Evolutionary conservation across 2,329 filamentous ascomycete species (phyloP).

Genomic region (Colletotrichum sp.): DNA sequence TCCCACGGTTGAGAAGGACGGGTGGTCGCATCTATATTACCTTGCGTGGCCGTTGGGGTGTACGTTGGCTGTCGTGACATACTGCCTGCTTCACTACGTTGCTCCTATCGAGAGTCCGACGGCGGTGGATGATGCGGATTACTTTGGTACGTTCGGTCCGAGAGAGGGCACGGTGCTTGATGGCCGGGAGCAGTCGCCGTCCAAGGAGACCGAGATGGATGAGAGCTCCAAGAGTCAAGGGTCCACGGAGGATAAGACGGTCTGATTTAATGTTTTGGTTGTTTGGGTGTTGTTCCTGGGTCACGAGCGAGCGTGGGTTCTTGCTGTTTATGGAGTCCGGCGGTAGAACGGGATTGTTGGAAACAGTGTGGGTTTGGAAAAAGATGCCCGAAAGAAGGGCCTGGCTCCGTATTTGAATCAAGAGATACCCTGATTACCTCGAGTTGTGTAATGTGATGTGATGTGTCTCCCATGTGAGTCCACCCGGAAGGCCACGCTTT

Average conservation of each 20-base stretch:
- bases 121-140: slow-evolving; percentile 29
- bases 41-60: slow-evolving; percentile 29
- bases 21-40: slow-evolving; percentile 32
- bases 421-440: background rate
- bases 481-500: background rate
- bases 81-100: slow-evolving; percentile 21
- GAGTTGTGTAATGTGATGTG: background rate
- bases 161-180: background rate
- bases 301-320: background rate
- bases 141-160: slow-evolving; percentile 30
- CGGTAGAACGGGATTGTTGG: background rate
- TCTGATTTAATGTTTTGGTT: background rate
- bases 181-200: background rate
- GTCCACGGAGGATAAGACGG: background rate
- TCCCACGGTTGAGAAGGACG: slow-evolving; percentile 14
- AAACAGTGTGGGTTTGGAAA: background rate
- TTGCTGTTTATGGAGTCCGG: background rate
- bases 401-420: background rate
- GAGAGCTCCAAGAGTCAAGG: background rate
- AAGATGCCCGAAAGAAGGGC: background rate
- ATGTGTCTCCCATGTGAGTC: background rate
- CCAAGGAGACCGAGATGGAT: background rate
- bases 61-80: slow-evolving; percentile 21
- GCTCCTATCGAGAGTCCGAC: slow-evolving; percentile 24
- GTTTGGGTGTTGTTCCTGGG: background rate